These are phyloP conservation scores for Coniosporium tulheliwenetii DNA, from an alignment of 2,329 filamentous ascomycete species.

Conservation along the genomic window DNA sequence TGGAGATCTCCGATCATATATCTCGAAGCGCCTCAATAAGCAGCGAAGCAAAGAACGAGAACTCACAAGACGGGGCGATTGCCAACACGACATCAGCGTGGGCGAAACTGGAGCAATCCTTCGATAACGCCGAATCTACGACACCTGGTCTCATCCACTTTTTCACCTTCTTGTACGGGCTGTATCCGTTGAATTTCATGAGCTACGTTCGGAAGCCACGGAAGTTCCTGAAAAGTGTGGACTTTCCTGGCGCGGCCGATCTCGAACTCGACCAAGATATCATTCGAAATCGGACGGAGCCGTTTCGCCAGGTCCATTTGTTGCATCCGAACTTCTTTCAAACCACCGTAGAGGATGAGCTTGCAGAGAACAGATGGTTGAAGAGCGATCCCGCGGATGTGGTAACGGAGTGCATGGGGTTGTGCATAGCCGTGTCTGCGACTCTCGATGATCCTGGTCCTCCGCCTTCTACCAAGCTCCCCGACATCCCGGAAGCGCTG, in stretches of 20 bases:
- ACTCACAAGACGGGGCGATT: constrained; percentile 8
- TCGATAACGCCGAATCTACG: constrained; percentile 44
- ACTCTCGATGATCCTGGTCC: constrained; percentile 29
- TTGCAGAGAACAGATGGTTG: constrained; percentile 64
- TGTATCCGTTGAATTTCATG: constrained; percentile 78
- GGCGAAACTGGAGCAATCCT: constrained; percentile 47
- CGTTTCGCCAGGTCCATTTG: constrained; percentile 56
- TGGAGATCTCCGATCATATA: constrained; percentile 13
- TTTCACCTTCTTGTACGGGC: constrained; percentile 68
- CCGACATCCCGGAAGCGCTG: constrained; percentile 24
- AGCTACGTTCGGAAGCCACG: constrained; percentile 73
- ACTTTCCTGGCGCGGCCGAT: constrained; percentile 54
- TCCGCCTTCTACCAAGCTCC: constrained; percentile 28
- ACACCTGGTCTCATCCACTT: constrained; percentile 57
- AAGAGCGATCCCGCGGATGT: constrained; percentile 68
- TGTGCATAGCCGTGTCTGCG: constrained; percentile 35
- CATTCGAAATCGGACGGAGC: constrained; percentile 60
- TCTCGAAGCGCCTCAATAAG: too few relatives aligned
- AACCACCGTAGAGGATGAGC: constrained; percentile 63
- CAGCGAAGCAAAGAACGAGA: constrained; percentile 7
- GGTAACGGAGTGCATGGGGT: constrained; percentile 60
- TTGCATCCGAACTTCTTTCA: constrained; percentile 77
- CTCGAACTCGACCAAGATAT: constrained; percentile 66
- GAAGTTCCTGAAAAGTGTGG: constrained; percentile 58
- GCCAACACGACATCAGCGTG: constrained; percentile 29